Conservation (phyloP, 2,329 filamentous ascomycete genomes). For the Trichoderma gracile region DNA sequence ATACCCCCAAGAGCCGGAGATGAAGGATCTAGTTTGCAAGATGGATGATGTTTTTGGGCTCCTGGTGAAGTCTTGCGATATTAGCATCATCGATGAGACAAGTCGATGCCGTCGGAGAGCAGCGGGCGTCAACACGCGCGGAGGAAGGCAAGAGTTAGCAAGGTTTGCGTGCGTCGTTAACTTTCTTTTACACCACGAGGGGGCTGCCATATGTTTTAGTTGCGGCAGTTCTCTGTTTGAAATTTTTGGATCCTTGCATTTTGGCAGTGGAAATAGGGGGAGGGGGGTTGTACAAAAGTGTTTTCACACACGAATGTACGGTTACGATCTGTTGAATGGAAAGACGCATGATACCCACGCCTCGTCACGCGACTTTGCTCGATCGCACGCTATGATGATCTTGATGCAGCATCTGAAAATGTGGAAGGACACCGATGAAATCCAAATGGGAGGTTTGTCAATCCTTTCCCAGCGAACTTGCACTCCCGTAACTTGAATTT, state of each 20-base stretch:
- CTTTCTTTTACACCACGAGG: conserved; percentile 7
- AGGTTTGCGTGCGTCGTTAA: background rate
- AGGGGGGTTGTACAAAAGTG: conserved; percentile 6
- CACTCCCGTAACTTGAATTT: too few species aligned
- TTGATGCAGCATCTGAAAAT: background rate
- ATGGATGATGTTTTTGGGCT: conserved; percentile 29
- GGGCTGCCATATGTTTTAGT: background rate
- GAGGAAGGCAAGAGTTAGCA: background rate
- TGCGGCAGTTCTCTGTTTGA: background rate
- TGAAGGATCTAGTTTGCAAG: conserved; percentile 33
- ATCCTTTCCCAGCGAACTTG: too few species aligned
- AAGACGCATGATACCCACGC: conserved; percentile 26
- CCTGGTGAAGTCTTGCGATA: conserved; percentile 6
- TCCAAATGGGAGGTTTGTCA: too few species aligned
- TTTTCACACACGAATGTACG: conserved; percentile 9
- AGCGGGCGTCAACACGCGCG: background rate
- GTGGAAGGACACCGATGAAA: background rate
- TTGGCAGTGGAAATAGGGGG: background rate
- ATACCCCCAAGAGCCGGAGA: conserved; percentile 38
- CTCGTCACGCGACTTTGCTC: background rate
- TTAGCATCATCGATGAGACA: conserved; percentile 1
- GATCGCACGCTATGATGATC: background rate
- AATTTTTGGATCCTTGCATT: background rate
- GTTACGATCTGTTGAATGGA: conserved; percentile 22
- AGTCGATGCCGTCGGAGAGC: background rate